Conservation (phyloP, 257 asterid species). For the Parsonsia alboflavescens region DNA sequence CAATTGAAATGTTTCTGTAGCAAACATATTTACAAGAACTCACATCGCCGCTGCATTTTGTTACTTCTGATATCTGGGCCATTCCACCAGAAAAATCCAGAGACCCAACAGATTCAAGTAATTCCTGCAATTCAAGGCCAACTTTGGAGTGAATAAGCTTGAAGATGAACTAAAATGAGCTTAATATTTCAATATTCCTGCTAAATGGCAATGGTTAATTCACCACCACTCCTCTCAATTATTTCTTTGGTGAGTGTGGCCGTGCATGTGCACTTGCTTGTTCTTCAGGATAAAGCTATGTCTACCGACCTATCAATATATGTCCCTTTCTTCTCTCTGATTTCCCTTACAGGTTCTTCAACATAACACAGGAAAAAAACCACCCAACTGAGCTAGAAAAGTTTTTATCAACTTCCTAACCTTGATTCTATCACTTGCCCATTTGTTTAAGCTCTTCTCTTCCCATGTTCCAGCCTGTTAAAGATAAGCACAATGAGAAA, state of each 20-base stretch:
- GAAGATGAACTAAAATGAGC: neutral
- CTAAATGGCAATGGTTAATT: neutral
- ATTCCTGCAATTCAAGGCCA: conserved; percentile 52
- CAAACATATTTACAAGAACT: conserved; percentile 28
- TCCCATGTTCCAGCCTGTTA: conserved; percentile 57
- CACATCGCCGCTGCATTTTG: conserved; percentile 86
- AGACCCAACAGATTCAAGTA: conserved; percentile 57
- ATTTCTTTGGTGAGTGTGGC: neutral
- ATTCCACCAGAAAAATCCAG: conserved; percentile 64
- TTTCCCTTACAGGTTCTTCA: neutral
- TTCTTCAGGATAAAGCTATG: no score
- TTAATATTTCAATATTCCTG: neutral
- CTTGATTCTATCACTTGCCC: conserved; percentile 46
- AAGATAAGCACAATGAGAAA: neutral
- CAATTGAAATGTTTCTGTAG: conserved; percentile 7
- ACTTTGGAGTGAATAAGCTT: neutral
- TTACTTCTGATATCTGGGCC: conserved; percentile 82
- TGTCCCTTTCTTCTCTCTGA: neutral
- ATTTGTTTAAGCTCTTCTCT: conserved; percentile 41
- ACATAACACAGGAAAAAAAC: neutral
- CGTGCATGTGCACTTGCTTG: neutral
- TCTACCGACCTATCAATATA: neutral
- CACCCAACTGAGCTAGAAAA: neutral
- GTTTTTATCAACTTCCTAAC: conserved; percentile 19
- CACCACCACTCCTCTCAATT: neutral